Percentiles rank a stretch among this genome's conserved stretches.
Evolutionary conservation across 768 basidiomycete genomes (phyloP).

Genomic region (Lactifluus pinguis): DNA sequence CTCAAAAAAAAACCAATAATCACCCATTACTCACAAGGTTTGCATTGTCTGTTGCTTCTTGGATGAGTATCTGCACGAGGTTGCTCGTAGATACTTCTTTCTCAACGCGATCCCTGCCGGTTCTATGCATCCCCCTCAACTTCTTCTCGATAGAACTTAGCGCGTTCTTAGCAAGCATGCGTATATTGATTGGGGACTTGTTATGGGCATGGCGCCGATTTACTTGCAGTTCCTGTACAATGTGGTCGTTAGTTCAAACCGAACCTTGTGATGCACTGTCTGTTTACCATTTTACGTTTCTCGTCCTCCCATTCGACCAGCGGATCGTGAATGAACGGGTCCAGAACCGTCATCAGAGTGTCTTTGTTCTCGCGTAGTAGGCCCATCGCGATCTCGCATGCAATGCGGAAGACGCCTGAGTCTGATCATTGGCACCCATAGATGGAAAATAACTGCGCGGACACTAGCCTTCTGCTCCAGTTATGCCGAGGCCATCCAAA

Average conservation of each 20-base stretch:
- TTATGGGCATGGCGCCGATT: constrained; percentile 5
- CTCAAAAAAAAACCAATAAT: constrained; percentile 15
- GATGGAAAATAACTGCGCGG: not conserved
- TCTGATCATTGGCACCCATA: not conserved
- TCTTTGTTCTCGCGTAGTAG: constrained; percentile 87
- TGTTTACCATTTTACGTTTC: constrained; percentile 50
- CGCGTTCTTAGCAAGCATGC: constrained; percentile 61
- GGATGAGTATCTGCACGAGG: constrained; percentile 85
- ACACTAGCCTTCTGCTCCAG: constrained; percentile 76
- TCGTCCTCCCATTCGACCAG: constrained; percentile 93
- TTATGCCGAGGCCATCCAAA: constrained; percentile 86
- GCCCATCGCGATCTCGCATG: constrained; percentile 85
- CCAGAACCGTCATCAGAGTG: constrained; percentile 88
- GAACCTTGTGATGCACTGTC: not conserved
- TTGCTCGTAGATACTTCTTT: constrained; percentile 64
- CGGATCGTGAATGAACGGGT: constrained; percentile 96
- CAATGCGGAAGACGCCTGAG: constrained; percentile 77
- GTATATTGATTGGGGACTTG: constrained; percentile 38
- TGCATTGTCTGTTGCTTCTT: constrained; percentile 65
- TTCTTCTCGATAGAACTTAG: constrained; percentile 79
- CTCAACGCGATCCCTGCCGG: constrained; percentile 26
- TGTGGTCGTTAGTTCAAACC: not conserved
- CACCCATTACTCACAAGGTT: constrained; percentile 50
- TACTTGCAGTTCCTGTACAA: constrained; percentile 18
- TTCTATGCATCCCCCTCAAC: constrained; percentile 59